phyloP scores from a whole-genome alignment of 2,329 filamentous ascomycete species.

The Fusarium subtropicale region DNA sequence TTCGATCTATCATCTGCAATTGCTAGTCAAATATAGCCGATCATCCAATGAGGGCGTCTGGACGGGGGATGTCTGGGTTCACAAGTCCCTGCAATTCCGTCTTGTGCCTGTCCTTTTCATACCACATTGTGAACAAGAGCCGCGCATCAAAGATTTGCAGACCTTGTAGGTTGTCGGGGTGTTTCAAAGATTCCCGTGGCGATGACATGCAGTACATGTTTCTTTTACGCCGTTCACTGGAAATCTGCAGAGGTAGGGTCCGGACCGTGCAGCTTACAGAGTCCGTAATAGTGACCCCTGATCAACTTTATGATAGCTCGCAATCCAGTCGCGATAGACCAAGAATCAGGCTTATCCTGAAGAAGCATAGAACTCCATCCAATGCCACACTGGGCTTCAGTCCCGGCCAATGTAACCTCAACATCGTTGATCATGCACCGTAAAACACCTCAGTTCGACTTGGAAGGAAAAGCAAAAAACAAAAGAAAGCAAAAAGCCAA shows the following conservation, averaged over 20 bases:
- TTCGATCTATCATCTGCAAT: background rate
- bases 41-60: background rate
- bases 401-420: background rate
- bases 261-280: background rate
- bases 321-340: background rate
- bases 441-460: background rate
- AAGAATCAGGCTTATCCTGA: background rate
- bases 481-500: background rate
- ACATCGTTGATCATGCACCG: background rate
- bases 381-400: background rate
- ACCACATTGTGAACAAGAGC: background rate
- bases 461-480: background rate
- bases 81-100: background rate
- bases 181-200: accelerated
- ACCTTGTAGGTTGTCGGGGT: too few species aligned
- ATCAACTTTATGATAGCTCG: background rate
- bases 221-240: background rate
- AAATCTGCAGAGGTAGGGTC: background rate
- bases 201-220: background rate
- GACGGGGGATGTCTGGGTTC: background rate
- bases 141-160: accelerated
- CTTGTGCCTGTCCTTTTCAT: background rate
- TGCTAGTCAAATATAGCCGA: background rate
- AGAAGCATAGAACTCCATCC: background rate
- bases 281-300: background rate